These are phyloP conservation scores for Collybia nuda DNA, from an alignment of 768 basidiomycete genomes.

Conservation along the genomic window DNA sequence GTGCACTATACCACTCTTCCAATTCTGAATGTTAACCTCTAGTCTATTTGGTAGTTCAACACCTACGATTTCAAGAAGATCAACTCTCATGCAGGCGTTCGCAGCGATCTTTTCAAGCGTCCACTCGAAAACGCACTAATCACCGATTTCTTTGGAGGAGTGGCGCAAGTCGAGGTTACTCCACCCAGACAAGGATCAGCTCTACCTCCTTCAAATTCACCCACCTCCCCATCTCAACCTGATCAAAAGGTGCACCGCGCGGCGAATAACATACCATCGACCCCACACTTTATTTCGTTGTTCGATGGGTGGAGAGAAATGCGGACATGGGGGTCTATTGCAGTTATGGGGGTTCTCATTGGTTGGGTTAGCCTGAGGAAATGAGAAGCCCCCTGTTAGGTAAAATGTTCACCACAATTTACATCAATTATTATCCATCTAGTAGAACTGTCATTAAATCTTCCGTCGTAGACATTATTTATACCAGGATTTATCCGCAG, in stretches of 20 bases:
- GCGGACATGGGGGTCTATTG: constrained; percentile 29
- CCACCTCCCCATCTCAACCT: not conserved
- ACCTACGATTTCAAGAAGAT: constrained; percentile 75
- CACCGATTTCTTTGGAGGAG: constrained; percentile 89
- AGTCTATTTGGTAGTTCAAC: constrained; percentile 57
- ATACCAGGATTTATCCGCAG: not conserved
- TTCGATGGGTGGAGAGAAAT: constrained; percentile 6
- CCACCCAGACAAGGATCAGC: not conserved
- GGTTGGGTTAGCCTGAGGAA: constrained; percentile 25
- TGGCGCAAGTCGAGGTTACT: constrained; percentile 77
- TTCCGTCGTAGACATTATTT: not conserved
- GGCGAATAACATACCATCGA: not conserved
- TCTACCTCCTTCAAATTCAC: not conserved
- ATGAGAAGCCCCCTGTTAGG: not conserved
- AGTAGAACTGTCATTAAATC: not conserved
- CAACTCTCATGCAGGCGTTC: constrained; percentile 86
- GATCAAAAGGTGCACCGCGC: not conserved
- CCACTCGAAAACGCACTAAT: constrained; percentile 61
- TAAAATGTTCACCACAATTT: too few relatives aligned
- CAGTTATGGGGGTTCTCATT: constrained; percentile 24
- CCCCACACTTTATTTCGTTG: not conserved
- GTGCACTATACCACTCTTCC: constrained; percentile 25
- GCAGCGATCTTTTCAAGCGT: constrained; percentile 76
- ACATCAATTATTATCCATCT: not conserved
- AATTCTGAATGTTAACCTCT: not conserved